Conservation (phyloP, 345 rosid species). For the Acer campestre region DNA sequence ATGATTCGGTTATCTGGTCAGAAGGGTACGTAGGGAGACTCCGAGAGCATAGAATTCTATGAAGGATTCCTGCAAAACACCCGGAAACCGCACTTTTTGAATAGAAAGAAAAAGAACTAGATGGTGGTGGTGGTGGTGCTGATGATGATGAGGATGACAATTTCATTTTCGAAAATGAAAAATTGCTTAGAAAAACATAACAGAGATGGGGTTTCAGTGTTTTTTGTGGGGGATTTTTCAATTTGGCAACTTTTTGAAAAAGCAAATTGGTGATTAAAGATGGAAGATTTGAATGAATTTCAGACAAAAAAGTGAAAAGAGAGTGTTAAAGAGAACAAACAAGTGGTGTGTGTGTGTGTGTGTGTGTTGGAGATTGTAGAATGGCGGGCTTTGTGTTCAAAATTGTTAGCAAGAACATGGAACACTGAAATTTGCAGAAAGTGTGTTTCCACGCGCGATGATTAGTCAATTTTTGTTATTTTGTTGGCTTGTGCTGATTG, state of each 20-base stretch:
- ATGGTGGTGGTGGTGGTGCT: slow-evolving; percentile 30
- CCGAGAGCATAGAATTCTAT: slow-evolving; percentile 56
- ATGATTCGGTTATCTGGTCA: slow-evolving; percentile 40
- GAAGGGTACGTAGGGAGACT: slow-evolving; percentile 64
- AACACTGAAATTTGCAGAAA: slow-evolving; percentile 12
- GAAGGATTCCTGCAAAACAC: slow-evolving; percentile 53
- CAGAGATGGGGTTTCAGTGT: background rate
- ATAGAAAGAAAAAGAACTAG: slow-evolving; percentile 28
- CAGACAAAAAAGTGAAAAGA: background rate
- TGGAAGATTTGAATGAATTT: slow-evolving; percentile 25
- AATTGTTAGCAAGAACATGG: slow-evolving; percentile 20
- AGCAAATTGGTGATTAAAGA: background rate
- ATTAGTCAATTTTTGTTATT: slow-evolving; percentile 52
- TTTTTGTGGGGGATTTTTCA: background rate
- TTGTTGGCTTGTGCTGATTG: background rate
- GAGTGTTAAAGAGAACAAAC: slow-evolving; percentile 10
- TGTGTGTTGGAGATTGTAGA: slow-evolving; percentile 1
- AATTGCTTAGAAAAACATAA: background rate
- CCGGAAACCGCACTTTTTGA: slow-evolving; percentile 41
- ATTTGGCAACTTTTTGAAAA: slow-evolving; percentile 16
- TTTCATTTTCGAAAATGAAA: background rate
- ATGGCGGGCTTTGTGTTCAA: slow-evolving; percentile 72
- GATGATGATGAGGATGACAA: slow-evolving; percentile 51
- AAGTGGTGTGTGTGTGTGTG: background rate
- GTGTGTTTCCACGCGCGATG: slow-evolving; percentile 52